Conservation (phyloP, 2,329 filamentous ascomycete genomes). For the Colletotrichum tabaci region DNA sequence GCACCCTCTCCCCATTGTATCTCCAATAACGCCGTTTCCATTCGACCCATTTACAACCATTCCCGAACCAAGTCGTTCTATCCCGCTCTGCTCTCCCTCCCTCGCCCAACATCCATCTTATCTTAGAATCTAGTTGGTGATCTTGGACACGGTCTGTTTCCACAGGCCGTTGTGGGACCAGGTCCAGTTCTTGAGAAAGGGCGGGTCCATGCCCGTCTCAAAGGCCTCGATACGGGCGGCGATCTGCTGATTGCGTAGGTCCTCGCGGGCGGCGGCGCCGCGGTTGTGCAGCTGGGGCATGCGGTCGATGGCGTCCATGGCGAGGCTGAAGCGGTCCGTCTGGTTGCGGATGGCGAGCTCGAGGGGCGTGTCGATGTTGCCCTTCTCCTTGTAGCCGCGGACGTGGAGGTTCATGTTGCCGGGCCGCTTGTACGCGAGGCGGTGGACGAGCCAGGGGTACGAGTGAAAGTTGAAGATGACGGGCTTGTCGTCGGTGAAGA, state of each 20-base stretch:
- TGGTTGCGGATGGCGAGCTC: constrained; percentile 84
- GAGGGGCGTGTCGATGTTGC: constrained; percentile 86
- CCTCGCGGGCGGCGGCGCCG: constrained; percentile 74
- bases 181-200: constrained; percentile 75
- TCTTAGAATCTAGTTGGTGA: constrained; percentile 26
- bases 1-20: not conserved
- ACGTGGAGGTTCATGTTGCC: constrained; percentile 79
- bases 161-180: constrained; percentile 69
- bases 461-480: constrained; percentile 90
- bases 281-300: constrained; percentile 75
- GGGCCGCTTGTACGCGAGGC: constrained; percentile 81
- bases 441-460: constrained; percentile 85
- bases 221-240: constrained; percentile 75
- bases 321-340: constrained; percentile 82
- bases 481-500: constrained; percentile 81
- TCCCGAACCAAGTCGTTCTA: not conserved
- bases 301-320: constrained; percentile 82
- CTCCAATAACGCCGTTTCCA: not conserved
- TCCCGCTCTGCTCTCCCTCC: no score
- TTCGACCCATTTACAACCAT: no score
- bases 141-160: constrained; percentile 48
- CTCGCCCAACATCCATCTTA: not conserved
- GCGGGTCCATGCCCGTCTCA: constrained; percentile 79
- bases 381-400: constrained; percentile 86
- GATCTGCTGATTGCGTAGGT: constrained; percentile 76